phyloP scores from a whole-genome alignment of 768 basidiomycete genomes.

The Crassisporium funariophilum region DNA sequence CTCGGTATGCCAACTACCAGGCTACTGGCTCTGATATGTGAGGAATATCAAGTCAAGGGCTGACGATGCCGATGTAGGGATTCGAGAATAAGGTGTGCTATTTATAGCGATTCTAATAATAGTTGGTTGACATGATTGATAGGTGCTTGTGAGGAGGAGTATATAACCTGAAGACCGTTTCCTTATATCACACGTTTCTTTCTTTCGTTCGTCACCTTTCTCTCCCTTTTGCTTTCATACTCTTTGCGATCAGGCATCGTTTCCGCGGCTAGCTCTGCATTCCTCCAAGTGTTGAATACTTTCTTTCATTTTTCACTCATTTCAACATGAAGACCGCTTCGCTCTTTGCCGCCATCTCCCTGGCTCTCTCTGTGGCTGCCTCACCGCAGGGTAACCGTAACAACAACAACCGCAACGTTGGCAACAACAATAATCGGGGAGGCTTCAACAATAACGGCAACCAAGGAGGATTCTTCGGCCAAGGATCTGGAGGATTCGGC shows the following conservation, averaged over 20 bases:
- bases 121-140: constrained; percentile 5
- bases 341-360: constrained; percentile 28
- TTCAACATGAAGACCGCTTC: constrained; percentile 34
- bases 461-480: constrained; percentile 22
- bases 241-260: constrained; percentile 34
- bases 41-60: no score
- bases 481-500: constrained; percentile 7
- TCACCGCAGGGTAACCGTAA: constrained; percentile 17
- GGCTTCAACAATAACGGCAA: constrained; percentile 19
- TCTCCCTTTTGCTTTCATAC: constrained; percentile 12
- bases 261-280: constrained; percentile 30
- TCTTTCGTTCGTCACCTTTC: constrained; percentile 21
- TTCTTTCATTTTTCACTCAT: constrained; percentile 22
- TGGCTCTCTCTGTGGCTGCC: constrained; percentile 31
- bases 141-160: not conserved
- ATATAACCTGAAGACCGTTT: not conserved
- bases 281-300: constrained; percentile 22
- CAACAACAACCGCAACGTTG: constrained; percentile 16
- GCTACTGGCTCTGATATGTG: no score
- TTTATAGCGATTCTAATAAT: constrained; percentile 18
- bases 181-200: constrained; percentile 18
- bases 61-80: no score
- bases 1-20: no score
- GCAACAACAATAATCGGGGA: constrained; percentile 19
- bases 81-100: constrained; percentile 4